A percentile compares a stretch with the other conserved stretches of the same genome.
These are phyloP conservation scores for Ophiostoma populinum DNA, from an alignment of 2,329 filamentous ascomycete genomes.

Conservation along the genomic window DNA sequence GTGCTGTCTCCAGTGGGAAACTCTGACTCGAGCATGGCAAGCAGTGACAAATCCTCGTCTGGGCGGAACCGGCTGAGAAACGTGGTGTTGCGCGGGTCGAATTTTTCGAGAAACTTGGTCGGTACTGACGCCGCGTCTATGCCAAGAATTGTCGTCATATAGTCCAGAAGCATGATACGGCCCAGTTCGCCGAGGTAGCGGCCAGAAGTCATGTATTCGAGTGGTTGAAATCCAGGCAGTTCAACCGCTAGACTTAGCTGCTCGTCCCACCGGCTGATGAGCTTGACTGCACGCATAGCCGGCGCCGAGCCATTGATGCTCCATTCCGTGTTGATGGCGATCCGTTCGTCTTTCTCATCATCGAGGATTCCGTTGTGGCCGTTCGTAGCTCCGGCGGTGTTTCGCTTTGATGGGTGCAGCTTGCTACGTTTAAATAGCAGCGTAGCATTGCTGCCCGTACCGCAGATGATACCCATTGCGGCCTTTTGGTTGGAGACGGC, in stretches of 20 bases:
- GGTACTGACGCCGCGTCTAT: conserved; percentile 33
- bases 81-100: conserved; percentile 47
- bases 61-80: conserved; percentile 57
- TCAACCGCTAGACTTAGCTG: conserved; percentile 50
- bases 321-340: conserved; percentile 73
- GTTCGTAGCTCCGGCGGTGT: conserved; percentile 24
- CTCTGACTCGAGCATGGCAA: conserved; percentile 29
- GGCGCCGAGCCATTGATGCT: conserved; percentile 60
- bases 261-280: conserved; percentile 56
- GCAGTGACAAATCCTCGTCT: conserved; percentile 23
- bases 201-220: conserved; percentile 73
- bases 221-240: conserved; percentile 58
- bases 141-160: conserved; percentile 29
- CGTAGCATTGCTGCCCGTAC: conserved; percentile 68
- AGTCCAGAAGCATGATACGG: conserved; percentile 51
- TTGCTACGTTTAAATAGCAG: conserved; percentile 49
- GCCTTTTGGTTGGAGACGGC: conserved; percentile 44
- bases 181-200: conserved; percentile 64
- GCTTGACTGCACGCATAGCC: conserved; percentile 41
- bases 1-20: conserved; percentile 28
- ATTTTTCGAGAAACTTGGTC: conserved; percentile 33
- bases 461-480: conserved; percentile 65
- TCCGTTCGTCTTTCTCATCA: conserved; percentile 35
- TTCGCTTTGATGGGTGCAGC: conserved; percentile 42
- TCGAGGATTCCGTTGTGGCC: conserved; percentile 39